Evolutionary conservation across 345 rosid species (phyloP).

Genomic region (Euphorbia lathyris): DNA sequence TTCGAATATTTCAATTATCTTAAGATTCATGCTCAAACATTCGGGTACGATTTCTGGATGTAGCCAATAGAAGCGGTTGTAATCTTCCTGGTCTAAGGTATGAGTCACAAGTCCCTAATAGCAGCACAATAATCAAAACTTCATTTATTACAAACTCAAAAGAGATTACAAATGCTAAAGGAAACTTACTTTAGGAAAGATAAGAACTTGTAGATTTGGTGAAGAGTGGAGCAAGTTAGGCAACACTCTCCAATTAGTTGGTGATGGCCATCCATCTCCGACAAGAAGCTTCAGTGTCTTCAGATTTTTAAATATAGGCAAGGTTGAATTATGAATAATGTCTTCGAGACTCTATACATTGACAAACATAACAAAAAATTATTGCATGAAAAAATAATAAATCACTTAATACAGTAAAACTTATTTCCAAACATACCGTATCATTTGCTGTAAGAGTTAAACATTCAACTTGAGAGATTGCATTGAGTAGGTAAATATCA

Average conservation of each 20-base stretch:
- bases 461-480: neutral
- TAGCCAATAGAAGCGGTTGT: neutral
- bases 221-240: neutral
- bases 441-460: neutral
- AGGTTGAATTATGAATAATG: too few species aligned
- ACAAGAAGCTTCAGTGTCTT: neutral
- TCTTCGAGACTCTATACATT: neutral
- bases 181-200: conserved; percentile 6
- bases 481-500: too few species aligned
- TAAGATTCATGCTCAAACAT: neutral
- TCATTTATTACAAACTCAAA: neutral
- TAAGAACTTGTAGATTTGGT: conserved; percentile 3
- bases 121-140: neutral
- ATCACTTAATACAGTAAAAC: neutral
- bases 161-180: neutral
- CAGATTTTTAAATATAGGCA: neutral
- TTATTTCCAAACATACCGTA: neutral
- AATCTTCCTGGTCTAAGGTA: neutral
- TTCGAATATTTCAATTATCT: neutral
- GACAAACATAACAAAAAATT: neutral
- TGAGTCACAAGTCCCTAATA: neutral
- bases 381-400: neutral
- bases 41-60: neutral
- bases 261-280: neutral
- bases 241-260: neutral